Evolutionary conservation across 345 rosid species (phyloP), one percentile per base, ranked within the genome.

Genomic region (Ceriops tagal): DNA sequence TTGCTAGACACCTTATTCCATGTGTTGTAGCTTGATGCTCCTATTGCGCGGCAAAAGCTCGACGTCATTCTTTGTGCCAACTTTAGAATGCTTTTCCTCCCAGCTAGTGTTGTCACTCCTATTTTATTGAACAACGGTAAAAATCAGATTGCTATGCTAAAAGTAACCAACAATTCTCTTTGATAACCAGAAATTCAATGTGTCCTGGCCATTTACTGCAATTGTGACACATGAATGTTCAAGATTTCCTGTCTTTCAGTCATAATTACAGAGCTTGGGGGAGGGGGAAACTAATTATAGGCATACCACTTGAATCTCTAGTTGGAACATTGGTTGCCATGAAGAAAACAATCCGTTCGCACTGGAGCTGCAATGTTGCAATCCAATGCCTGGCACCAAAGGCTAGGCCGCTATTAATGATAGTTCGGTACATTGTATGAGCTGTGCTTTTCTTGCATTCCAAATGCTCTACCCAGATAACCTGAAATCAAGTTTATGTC

Each of bases 271-370:
- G 5, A 13, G 15, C 15, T 43, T 43, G 47, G 13, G 47, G 47
- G 46, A 9, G 9, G 15, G 46, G 46, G 49, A 13, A 15, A 5
- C 19, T 13, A 43, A 43, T 2, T 56, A 27, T 5, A 28, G 47
- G 60, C 39, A 62, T 69, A 95, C 99, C 98, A 26, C 80, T 85
- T 60, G 99, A 92, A 81, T 96, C 99, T 77, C 90, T 96, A 51
- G 97, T 90, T 9, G 99, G 99, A 71, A 96, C 97, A 74, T 96
- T 96, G 67, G 97, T 96, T 37, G 99, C 99, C 99, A 96, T 90
- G 87, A 86, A 92, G 88, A 96, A 96, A 21, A 92, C 98, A 9
- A 86, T 89, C 73, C 93, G 84, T 70, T 96, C 99, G 34, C 99
- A 92, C 61, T 92, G 97, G 61, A 83, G 91, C 83, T 88, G 92